These are phyloP conservation scores for Mortierella sp. DNA, from an alignment of 371 early-diverging fungal species.

Conservation along the genomic window DNA sequence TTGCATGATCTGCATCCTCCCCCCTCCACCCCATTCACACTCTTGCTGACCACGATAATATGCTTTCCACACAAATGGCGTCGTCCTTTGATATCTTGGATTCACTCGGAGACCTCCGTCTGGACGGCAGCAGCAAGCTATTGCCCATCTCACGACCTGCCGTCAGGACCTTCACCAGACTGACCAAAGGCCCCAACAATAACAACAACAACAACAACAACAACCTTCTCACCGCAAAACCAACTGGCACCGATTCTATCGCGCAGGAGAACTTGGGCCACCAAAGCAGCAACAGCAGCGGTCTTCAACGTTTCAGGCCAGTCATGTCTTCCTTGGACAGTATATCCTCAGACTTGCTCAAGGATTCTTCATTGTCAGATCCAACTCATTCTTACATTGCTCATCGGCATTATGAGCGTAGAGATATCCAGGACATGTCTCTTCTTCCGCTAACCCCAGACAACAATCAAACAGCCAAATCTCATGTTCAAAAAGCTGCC, in stretches of 20 bases:
- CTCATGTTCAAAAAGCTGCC: background rate
- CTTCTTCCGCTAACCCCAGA: background rate
- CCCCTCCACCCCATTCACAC: background rate
- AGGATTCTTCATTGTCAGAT: background rate
- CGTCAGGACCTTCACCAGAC: constrained; percentile 14
- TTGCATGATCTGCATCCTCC: no score
- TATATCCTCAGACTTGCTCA: constrained; percentile 1
- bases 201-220: background rate
- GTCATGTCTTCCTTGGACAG: background rate
- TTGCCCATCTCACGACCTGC: background rate
- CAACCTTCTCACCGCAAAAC: background rate
- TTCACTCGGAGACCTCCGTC: constrained; percentile 12
- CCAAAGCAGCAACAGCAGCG: background rate
- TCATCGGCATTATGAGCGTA: constrained; percentile 10
- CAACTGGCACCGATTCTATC: background rate
- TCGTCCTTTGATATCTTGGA: constrained; percentile 13
- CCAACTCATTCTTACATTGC: constrained; percentile 4
- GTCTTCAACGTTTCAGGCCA: constrained; percentile 8
- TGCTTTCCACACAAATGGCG: constrained; percentile 17
- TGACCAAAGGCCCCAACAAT: background rate
- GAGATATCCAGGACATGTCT: constrained; percentile 4
- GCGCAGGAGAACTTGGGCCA: background rate
- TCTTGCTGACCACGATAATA: background rate
- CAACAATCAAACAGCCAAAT: background rate
- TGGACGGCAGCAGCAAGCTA: background rate